phyloP scores from a whole-genome alignment of 495 filamentous ascomycete species.

The Cryomyces antarcticus region DNA sequence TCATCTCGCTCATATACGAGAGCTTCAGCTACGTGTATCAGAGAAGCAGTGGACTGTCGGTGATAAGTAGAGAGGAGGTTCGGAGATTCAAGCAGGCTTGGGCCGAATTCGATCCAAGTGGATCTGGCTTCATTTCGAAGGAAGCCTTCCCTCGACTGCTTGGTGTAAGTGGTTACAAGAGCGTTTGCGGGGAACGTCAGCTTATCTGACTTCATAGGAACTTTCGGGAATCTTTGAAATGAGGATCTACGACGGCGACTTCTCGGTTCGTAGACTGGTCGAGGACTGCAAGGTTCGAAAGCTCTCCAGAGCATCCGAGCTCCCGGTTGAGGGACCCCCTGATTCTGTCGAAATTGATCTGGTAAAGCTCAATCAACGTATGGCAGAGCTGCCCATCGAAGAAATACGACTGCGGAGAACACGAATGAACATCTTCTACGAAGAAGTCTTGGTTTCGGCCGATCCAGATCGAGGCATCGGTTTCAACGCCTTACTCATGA shows the following conservation, averaged over 20 bases:
- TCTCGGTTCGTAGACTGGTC: slow-evolving; percentile 62
- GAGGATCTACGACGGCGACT: slow-evolving; percentile 86
- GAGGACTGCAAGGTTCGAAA: slow-evolving; percentile 47
- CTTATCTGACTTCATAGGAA: slow-evolving; percentile 25
- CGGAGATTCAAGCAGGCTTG: slow-evolving; percentile 96
- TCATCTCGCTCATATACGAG: slow-evolving; percentile 96
- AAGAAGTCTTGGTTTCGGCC: slow-evolving; percentile 87
- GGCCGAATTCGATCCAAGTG: slow-evolving; percentile 82
- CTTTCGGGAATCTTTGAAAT: slow-evolving; percentile 90
- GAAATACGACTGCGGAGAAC: slow-evolving; percentile 52
- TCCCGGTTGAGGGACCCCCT: slow-evolving; percentile 31
- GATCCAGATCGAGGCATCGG: slow-evolving; percentile 73
- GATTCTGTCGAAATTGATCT: slow-evolving; percentile 38
- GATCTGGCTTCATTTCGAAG: slow-evolving; percentile 78
- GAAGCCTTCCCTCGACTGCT: slow-evolving; percentile 79
- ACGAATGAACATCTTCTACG: slow-evolving; percentile 79
- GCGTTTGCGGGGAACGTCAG: not conserved
- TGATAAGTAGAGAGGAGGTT: slow-evolving; percentile 76
- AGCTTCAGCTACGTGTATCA: slow-evolving; percentile 99
- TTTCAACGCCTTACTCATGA: slow-evolving; percentile 90
- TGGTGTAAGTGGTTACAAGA: slow-evolving; percentile 32
- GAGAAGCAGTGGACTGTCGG: slow-evolving; percentile 66
- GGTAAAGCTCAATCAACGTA: slow-evolving; percentile 46
- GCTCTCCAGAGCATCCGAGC: slow-evolving; percentile 19
- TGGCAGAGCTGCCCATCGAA: slow-evolving; percentile 54